phyloP scores from a whole-genome alignment of 164 flowering plant genomes.

The Sedum album region DNA sequence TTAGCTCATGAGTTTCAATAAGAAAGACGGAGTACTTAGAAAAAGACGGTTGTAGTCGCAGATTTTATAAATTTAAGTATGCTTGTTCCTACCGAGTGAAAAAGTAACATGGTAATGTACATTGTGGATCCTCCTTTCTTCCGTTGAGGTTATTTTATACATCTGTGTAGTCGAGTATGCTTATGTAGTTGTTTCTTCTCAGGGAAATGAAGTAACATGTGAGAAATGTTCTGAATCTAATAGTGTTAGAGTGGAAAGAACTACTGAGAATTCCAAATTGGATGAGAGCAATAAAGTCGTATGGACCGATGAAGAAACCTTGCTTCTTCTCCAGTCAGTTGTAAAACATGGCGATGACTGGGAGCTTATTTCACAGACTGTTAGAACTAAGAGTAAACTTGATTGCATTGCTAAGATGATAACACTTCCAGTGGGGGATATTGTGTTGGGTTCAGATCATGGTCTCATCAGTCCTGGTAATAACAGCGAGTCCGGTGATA shows the following conservation, averaged over 20 bases:
- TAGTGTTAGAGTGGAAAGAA: constrained; percentile 41
- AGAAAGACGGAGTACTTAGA: background rate
- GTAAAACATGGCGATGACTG: constrained; percentile 85
- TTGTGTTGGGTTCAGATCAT: constrained; percentile 35
- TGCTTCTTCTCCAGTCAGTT: constrained; percentile 76
- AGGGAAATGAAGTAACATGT: constrained; percentile 43
- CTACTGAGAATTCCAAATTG: constrained; percentile 46
- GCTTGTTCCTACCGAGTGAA: background rate
- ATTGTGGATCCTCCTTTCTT: background rate
- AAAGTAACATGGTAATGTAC: background rate
- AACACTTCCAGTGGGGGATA: constrained; percentile 79
- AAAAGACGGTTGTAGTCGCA: background rate
- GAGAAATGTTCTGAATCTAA: constrained; percentile 54
- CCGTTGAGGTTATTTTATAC: background rate
- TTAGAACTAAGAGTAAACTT: constrained; percentile 58
- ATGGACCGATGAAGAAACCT: constrained; percentile 84
- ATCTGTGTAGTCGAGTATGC: constrained; percentile 1
- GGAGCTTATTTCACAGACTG: constrained; percentile 70
- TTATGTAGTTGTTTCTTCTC: constrained; percentile 13
- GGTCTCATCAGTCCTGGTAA: constrained; percentile 15
- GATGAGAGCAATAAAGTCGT: constrained; percentile 18
- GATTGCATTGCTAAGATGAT: constrained; percentile 79
- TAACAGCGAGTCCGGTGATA: constrained; percentile 14
- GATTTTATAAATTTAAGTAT: background rate
- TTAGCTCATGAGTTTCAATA: background rate